Base-by-base conservation (phyloP, 2,329 filamentous ascomycete genomes). In the Phaeosphaeria sp. region DNA sequence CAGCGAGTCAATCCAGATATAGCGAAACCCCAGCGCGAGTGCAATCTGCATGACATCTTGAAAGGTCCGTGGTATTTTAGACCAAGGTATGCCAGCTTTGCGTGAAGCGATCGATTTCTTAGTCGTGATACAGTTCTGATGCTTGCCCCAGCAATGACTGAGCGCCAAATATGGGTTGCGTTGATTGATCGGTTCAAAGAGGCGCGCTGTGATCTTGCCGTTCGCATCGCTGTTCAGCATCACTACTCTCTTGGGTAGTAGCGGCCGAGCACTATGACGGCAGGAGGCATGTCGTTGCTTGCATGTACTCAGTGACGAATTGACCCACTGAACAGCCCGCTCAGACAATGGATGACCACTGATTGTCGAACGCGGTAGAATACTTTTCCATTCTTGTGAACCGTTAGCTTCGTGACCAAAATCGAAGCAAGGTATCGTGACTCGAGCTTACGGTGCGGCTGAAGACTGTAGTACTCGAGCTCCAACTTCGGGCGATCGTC, bases 1-100 rank as follows among this genome's bases (percentile, higher is more conserved):
- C n/a, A n/a, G n/a, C 55, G 54, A 56, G 45, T 72, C 69, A 21
- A 70, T 70, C 69, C 69, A 71, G 13, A 72, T 55, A 49, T 68
- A 69, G 21, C 56, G 55, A 21, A 69, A 27, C 2, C 55, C 54
- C 15, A 73, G 53, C n/a, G 51, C 57, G 3, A 61, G 53, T 49
- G 61, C 17, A 5, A 53, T 22, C 33, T 27, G n/a, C 51, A 59
- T 36, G 22, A 47, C 51, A 24, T 60, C 55, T 39, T 51, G 25
- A 20, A 60, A 59, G 2, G 61, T 58, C 17, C 49, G 46, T 2
- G 55, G 55, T 51, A 61, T 53, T 6, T n/a, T 21, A 13, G 25
- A 9, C 60, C 57, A 54, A 13, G 48, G 21, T 18, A 62, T 30
- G 39, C 44, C 49, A 39, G 15, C 44, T 36, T 30, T 56, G 17